Percentiles rank a stretch among this genome's conserved stretches.
Evolutionary conservation across 1,139 yeast genomes (phyloP).

Genomic region (Taiozyma sp.): DNA sequence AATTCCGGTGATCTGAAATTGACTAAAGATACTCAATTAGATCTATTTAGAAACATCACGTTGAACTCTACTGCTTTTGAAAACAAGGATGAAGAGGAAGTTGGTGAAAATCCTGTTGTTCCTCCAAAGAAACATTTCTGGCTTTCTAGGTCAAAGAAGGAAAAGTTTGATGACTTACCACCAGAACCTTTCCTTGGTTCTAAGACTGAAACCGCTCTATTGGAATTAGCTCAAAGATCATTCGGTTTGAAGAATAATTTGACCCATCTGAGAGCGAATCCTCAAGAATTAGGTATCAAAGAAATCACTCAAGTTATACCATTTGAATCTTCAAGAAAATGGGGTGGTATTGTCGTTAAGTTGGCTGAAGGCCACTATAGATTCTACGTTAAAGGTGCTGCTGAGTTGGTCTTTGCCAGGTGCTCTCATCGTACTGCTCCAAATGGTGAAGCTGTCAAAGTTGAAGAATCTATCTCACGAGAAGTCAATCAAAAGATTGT

Average conservation of each 20-base stretch:
- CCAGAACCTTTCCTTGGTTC: slow-evolving; percentile 77
- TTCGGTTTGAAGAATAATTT: slow-evolving; percentile 44
- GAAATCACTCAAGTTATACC: slow-evolving; percentile 70
- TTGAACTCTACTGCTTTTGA: slow-evolving; percentile 90
- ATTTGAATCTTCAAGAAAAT: slow-evolving; percentile 88
- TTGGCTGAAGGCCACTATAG: slow-evolving; percentile 42
- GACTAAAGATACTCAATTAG: slow-evolving; percentile 30
- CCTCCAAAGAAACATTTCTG: slow-evolving; percentile 15
- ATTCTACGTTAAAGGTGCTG: slow-evolving; percentile 85
- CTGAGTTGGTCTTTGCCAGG: slow-evolving; percentile 70
- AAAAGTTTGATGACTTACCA: slow-evolving; percentile 14
- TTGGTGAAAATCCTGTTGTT: slow-evolving; percentile 26
- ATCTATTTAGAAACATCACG: slow-evolving; percentile 56
- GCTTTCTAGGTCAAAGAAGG: slow-evolving; percentile 1
- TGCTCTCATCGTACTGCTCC: slow-evolving; percentile 39
- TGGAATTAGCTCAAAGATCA: slow-evolving; percentile 57
- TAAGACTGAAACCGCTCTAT: slow-evolving; percentile 88
- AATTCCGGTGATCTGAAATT: slow-evolving; percentile 32
- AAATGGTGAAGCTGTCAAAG: slow-evolving; percentile 27
- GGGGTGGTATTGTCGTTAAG: slow-evolving; percentile 77
- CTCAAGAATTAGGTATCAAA: slow-evolving; percentile 25
- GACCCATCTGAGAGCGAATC: slow-evolving; percentile 34
- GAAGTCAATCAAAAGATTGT: slow-evolving; percentile 44
- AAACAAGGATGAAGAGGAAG: slow-evolving; percentile 33
- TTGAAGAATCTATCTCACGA: slow-evolving; percentile 24